Conservation (phyloP, 1,284 basidiomycete species). For the Wolfiporia cocos region DNA sequence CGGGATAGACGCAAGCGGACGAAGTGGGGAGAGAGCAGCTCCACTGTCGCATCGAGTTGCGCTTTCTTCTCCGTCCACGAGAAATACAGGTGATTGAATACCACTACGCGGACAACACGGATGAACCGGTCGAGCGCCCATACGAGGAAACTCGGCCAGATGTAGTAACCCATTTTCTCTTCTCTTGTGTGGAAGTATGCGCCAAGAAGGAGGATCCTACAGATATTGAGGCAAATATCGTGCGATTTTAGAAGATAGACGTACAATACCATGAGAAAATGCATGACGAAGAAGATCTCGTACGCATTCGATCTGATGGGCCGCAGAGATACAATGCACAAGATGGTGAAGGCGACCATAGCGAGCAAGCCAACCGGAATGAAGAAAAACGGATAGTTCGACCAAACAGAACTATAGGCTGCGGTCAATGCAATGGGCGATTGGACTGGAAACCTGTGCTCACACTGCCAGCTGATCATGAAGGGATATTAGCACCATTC, state of each 20-base stretch:
- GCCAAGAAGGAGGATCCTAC: slow-evolving; percentile 19
- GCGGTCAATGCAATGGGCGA: too few relatives aligned
- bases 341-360: slow-evolving; percentile 14
- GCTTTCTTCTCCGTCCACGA: slow-evolving; percentile 18
- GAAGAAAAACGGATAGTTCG: neutral
- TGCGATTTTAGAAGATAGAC: too few relatives aligned
- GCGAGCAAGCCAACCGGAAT: slow-evolving; percentile 13
- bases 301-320: slow-evolving; percentile 18
- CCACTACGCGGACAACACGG: slow-evolving; percentile 41
- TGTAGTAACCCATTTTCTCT: slow-evolving; percentile 22
- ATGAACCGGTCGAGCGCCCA: slow-evolving; percentile 62
- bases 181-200: slow-evolving; percentile 30
- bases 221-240: too few relatives aligned
- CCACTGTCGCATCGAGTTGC: slow-evolving; percentile 33
- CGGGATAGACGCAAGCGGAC: slow-evolving; percentile 43
- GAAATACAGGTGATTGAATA: slow-evolving; percentile 45
- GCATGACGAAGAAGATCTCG: slow-evolving; percentile 22
- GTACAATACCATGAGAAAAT: slow-evolving; percentile 21
- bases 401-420: neutral
- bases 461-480: too few relatives aligned
- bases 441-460: neutral
- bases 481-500: too few relatives aligned
- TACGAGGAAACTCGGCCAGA: slow-evolving; percentile 55
- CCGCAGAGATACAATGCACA: slow-evolving; percentile 19
- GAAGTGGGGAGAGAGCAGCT: slow-evolving; percentile 42